These are phyloP conservation scores for Fusarium sp. DNA, from an alignment of 2,329 filamentous ascomycete genomes.

Conservation along the genomic window DNA sequence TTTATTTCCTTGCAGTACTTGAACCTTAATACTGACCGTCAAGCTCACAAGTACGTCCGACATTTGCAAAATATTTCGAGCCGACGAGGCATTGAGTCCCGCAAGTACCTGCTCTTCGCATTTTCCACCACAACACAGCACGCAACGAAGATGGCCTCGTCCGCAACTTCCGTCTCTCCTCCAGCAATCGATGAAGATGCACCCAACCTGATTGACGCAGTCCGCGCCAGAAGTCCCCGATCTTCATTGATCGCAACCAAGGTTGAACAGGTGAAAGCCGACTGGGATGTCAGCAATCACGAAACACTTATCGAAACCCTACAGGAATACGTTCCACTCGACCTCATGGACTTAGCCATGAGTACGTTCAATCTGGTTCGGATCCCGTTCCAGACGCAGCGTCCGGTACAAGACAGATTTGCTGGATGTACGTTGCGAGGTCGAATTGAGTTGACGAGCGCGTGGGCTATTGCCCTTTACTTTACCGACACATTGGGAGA, in stretches of 20 bases:
- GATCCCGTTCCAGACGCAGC: neutral
- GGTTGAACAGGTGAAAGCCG: neutral
- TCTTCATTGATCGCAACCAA: neutral
- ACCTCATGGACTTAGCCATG: conserved; percentile 5
- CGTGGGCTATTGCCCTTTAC: neutral
- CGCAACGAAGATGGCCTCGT: neutral
- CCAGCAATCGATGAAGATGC: neutral
- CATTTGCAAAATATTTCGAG: neutral
- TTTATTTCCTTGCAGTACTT: neutral
- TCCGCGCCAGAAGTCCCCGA: neutral
- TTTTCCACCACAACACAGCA: neutral
- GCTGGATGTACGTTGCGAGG: neutral
- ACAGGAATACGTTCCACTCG: neutral
- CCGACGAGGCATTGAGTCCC: neutral
- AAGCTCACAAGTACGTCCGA: neutral
- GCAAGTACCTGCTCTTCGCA: neutral
- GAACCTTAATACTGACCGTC: neutral
- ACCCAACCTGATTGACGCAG: neutral
- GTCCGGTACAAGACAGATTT: neutral
- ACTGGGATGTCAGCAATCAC: neutral
- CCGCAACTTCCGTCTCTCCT: neutral
- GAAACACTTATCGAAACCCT: too few species aligned
- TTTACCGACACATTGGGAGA: neutral
- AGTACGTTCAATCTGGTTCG: neutral
- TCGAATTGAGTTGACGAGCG: neutral